Evolutionary conservation across 345 rosid species (phyloP).

Genomic region (Populus euphratica): DNA sequence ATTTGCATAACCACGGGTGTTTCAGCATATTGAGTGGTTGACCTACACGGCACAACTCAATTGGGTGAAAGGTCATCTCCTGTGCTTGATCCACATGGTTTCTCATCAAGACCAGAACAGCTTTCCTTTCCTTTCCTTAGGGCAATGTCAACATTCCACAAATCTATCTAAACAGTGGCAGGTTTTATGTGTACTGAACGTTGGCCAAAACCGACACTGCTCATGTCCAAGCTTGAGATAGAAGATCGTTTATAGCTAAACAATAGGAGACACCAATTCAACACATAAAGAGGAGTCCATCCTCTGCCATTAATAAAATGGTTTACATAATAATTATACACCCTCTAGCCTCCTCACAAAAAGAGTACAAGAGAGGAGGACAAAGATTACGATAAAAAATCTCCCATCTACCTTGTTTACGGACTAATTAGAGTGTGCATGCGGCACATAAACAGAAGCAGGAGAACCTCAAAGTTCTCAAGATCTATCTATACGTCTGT

Average conservation of each 20-base stretch:
- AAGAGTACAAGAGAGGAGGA: slow-evolving; percentile 1
- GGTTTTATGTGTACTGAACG: too few species aligned
- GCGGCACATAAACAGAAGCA: slow-evolving; percentile 6
- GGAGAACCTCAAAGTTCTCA: slow-evolving; percentile 16
- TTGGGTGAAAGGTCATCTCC: too few species aligned
- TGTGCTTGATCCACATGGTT: too few species aligned
- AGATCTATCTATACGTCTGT: slow-evolving; percentile 23
- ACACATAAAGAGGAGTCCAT: not conserved
- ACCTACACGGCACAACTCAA: too few species aligned
- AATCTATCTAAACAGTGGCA: too few species aligned
- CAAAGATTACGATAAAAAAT: slow-evolving; percentile 14
- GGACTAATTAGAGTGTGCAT: slow-evolving; percentile 9
- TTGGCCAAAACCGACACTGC: too few species aligned
- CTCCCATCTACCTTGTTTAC: slow-evolving; percentile 13
- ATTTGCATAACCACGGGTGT: too few species aligned
- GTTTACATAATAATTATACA: not conserved
- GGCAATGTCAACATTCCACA: too few species aligned
- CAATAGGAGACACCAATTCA: not conserved
- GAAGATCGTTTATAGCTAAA: not conserved
- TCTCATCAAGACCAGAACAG: too few species aligned
- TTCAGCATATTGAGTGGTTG: too few species aligned
- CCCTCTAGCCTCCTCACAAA: slow-evolving; percentile 10
- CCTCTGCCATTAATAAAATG: not conserved
- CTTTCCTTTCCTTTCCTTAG: too few species aligned
- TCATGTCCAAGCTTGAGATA: too few species aligned